phyloP scores from a whole-genome alignment of 768 basidiomycete species.

The Trichaptum fuscoviolaceum region DNA sequence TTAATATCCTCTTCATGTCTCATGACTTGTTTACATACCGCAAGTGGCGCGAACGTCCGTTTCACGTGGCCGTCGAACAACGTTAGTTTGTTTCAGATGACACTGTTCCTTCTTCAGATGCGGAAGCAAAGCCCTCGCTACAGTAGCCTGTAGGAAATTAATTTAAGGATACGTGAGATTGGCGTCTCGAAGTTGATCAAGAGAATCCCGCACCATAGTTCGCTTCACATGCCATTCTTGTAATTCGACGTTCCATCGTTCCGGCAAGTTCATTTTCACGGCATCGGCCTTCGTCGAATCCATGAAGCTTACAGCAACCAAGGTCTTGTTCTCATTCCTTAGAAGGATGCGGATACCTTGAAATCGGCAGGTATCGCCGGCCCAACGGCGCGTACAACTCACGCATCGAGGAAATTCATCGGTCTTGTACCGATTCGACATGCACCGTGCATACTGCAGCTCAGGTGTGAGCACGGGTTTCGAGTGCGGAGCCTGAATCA shows the following conservation, averaged over 20 bases:
- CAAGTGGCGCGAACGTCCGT: constrained; percentile 82
- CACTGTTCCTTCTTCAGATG: constrained; percentile 58
- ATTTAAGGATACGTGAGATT: neutral
- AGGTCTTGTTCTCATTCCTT: constrained; percentile 50
- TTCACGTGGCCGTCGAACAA: constrained; percentile 72
- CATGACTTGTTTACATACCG: constrained; percentile 41
- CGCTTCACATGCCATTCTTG: constrained; percentile 44
- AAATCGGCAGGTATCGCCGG: constrained; percentile 82
- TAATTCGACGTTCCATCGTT: constrained; percentile 60
- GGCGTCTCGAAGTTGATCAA: neutral
- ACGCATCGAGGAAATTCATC: constrained; percentile 78
- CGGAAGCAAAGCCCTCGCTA: constrained; percentile 64
- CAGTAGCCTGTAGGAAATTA: constrained; percentile 43
- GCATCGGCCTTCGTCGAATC: constrained; percentile 55
- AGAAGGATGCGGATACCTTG: constrained; percentile 80
- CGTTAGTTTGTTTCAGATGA: constrained; percentile 49
- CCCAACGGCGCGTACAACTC: constrained; percentile 82
- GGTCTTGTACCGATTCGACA: constrained; percentile 72
- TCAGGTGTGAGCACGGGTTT: constrained; percentile 45
- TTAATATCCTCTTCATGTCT: neutral
- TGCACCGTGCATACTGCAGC: constrained; percentile 74
- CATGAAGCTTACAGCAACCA: constrained; percentile 65
- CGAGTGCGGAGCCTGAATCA: neutral
- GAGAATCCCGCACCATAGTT: constrained; percentile 47
- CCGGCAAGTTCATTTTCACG: constrained; percentile 59